Base-by-base conservation (phyloP, 345 rosid species). In the Noccaea caerulescens region DNA sequence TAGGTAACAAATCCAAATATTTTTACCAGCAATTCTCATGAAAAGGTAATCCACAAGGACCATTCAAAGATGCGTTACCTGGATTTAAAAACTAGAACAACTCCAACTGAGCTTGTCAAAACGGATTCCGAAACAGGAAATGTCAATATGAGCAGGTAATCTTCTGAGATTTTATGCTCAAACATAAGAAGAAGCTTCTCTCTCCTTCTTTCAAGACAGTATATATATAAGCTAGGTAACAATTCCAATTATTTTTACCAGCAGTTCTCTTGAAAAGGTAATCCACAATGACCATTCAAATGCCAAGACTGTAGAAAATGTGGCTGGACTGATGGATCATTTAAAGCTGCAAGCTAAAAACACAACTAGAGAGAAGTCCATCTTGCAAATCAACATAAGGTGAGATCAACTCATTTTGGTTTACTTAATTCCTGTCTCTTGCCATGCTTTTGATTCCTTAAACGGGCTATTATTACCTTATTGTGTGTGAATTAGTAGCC, bases 341-440 rank as follows among this genome's bases (percentile, higher is more conserved):
- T 59, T 74, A 62, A 82, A 67, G 58, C 47, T 57, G 66, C 79
- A 81, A 63, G 80, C 82, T 57, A 79, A 77, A 55, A 76, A 60
- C 66, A 66, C 72, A 10, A 63, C 67, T 32, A 76, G 77, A 62
- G 85, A 53, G 73, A 78, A 73, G 58, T 56, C 85, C 75, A 39
- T 69, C 68, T 62, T 72, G 58, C 77, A 61, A 53, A 79, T 79
- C 41, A 63, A 74, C 25, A 67, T 57, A 47, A 72, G 81, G 89
- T 86, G 58, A 77, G 79, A 54, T 61, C 13, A 10, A 76, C 47
- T 63, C 34, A 43, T 32, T 75, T 45, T 4, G 6, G 11, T 38
- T 52, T 55, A 32, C 34, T 27, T 16, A 3, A 32, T 32, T 58
- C 39, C 25, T 51, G 8, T 53, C n/a, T 20, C 45, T 51, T 51